These are phyloP conservation scores for Pichia exigua DNA, from an alignment of 805 yeast genomes.

Conservation along the genomic window DNA sequence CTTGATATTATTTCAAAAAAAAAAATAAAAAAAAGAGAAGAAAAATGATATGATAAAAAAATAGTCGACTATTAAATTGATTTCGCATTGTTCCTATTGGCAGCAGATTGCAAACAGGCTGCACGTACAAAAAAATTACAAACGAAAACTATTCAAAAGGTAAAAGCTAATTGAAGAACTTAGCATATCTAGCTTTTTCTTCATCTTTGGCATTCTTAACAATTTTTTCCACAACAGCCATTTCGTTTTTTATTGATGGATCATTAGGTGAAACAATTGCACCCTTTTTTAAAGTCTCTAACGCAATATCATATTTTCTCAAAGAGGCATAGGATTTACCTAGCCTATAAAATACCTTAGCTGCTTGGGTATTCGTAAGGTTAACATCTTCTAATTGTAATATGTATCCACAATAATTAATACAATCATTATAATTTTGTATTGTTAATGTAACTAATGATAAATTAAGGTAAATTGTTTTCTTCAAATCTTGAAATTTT, in stretches of 20 bases:
- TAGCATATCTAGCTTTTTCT: slow-evolving; percentile 50
- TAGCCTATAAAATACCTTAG: slow-evolving; percentile 25
- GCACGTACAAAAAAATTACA: no score
- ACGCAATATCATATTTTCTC: slow-evolving; percentile 43
- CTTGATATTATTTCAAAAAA: neutral
- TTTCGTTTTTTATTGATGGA: slow-evolving; percentile 37
- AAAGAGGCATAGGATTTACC: slow-evolving; percentile 29
- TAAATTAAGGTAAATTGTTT: slow-evolving; percentile 48
- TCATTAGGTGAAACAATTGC: slow-evolving; percentile 39
- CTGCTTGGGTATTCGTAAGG: slow-evolving; percentile 19
- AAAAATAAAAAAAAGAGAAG: no score
- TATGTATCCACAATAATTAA: slow-evolving; percentile 48
- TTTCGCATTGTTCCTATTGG: neutral
- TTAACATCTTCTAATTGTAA: slow-evolving; percentile 38
- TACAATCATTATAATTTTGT: slow-evolving; percentile 39
- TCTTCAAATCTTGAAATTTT: slow-evolving; percentile 44
- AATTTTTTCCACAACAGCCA: slow-evolving; percentile 33
- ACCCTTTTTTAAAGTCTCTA: slow-evolving; percentile 40
- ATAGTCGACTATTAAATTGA: neutral
- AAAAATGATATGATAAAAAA: neutral
- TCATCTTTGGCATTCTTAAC: slow-evolving; percentile 38
- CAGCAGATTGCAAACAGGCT: neutral
- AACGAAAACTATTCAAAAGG: no score
- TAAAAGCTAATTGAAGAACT: slow-evolving; percentile 41
- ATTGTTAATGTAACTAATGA: slow-evolving; percentile 46